Base-by-base conservation (phyloP, 148 eudicot genomes). In the Selenicereus undatus region DNA sequence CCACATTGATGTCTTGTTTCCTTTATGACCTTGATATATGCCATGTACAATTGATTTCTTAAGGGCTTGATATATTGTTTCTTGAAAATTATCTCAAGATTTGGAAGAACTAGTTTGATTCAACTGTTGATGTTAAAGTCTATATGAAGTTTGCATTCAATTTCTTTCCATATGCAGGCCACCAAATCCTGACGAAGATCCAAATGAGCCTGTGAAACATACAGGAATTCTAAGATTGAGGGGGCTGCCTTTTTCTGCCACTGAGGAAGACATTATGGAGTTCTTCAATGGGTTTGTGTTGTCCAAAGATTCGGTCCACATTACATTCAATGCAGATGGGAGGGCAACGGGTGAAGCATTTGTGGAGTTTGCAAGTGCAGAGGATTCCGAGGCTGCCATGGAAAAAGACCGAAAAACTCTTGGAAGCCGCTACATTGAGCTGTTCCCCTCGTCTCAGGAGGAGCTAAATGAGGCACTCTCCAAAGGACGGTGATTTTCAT, bases 301-400 rank as follows among this genome's bases (percentile, higher is more conserved):
- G 79, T 79, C 94, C 0, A 98, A 96, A 78, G 94, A 91, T 36
- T 86, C 94, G 1, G 82, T 96, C 82, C 91, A 91, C 83, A 82
- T 96, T 42, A 86, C 88, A 10, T 86, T 80, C 52, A 91, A 89
- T 78, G 79, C 79, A 0, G 91, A 89, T 35, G 97, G 98, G 32
- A 90, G 94, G 89, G 90, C 97, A 48, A 93, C 94, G 20, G 99
- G 98, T 68, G 99, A 96, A 82, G 98, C 99, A 39, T 96, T 92
- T 80, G 98, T 92, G 54, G 93, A 92, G 86, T 93, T 96, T 82
- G 84, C 90, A 21, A 86, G 86, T 80, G 81, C 90, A 8, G 95
- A 92, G 50, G 98, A 93, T 87, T 88, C 98, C 60, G 87, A 92
- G 83, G 94, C 89, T 42, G 99, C 99, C 54, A 87, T 96, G 92